phyloP scores from a whole-genome alignment of 306 rosid genomes.

The Prunus campanulata region DNA sequence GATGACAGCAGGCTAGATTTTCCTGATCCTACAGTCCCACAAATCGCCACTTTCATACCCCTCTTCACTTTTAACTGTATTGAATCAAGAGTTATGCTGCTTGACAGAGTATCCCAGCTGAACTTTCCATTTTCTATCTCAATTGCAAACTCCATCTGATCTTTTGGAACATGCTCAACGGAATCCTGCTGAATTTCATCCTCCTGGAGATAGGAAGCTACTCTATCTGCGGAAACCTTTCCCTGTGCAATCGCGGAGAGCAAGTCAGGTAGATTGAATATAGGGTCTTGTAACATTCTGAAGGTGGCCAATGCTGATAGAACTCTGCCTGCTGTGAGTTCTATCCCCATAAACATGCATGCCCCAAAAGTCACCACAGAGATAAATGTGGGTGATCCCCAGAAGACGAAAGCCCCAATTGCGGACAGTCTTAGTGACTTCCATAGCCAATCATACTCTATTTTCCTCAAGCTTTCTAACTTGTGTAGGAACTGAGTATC shows the following conservation, averaged over 20 bases:
- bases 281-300: slow-evolving; percentile 88
- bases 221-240: slow-evolving; percentile 81
- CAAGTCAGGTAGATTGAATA: slow-evolving; percentile 79
- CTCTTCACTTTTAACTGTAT: slow-evolving; percentile 71
- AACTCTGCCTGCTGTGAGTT: slow-evolving; percentile 83
- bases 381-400: slow-evolving; percentile 91
- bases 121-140: slow-evolving; percentile 73
- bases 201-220: slow-evolving; percentile 63
- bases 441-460: slow-evolving; percentile 65
- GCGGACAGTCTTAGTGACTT: slow-evolving; percentile 62
- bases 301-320: slow-evolving; percentile 89
- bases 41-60: slow-evolving; percentile 94
- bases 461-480: slow-evolving; percentile 54
- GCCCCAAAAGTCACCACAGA: slow-evolving; percentile 76
- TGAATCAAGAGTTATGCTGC: slow-evolving; percentile 54
- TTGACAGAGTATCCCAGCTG: slow-evolving; percentile 75
- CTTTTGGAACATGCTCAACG: slow-evolving; percentile 55
- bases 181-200: slow-evolving; percentile 78
- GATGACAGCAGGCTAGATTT: slow-evolving; percentile 80
- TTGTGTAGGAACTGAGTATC: slow-evolving; percentile 63
- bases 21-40: slow-evolving; percentile 93
- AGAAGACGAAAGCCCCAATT: slow-evolving; percentile 61
- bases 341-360: slow-evolving; percentile 78
- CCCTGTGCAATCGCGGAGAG: slow-evolving; percentile 87
- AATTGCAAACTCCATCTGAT: slow-evolving; percentile 52